Conservation (phyloP, 148 eudicot genomes). For the Rhododendron williamsianum region DNA sequence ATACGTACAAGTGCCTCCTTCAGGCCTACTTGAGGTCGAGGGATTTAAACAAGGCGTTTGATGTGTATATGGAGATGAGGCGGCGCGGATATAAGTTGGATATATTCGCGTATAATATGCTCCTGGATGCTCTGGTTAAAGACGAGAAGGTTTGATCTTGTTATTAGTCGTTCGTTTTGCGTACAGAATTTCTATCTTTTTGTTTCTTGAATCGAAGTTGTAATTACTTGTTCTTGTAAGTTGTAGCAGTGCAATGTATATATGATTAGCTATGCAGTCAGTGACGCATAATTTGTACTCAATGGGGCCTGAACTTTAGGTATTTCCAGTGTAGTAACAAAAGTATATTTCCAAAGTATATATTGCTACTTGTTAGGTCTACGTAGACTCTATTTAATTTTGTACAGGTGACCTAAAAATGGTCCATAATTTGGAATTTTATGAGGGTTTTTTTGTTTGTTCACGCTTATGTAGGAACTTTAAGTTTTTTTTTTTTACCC, state of each 20-base stretch:
- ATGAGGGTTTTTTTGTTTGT: background rate
- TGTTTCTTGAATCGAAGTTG: background rate
- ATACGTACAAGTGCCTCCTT: constrained; percentile 66
- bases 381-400: background rate
- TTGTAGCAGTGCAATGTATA: background rate
- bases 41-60: constrained; percentile 35
- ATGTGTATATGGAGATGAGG: constrained; percentile 55
- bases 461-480: background rate
- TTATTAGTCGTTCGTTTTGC: background rate
- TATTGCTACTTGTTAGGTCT: background rate
- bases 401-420: background rate
- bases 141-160: constrained; percentile 46
- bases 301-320: background rate
- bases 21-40: constrained; percentile 73
- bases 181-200: background rate
- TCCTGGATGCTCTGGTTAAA: constrained; percentile 74
- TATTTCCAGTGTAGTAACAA: background rate
- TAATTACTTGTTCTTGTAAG: background rate
- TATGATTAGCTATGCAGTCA: background rate
- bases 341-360: background rate
- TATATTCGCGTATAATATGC: constrained; percentile 69
- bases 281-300: background rate
- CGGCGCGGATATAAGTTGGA: constrained; percentile 61
- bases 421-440: background rate
- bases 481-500: background rate